Base-by-base conservation (phyloP, 371 early-diverging fungal species). In the Umbelopsis sp. region DNA sequence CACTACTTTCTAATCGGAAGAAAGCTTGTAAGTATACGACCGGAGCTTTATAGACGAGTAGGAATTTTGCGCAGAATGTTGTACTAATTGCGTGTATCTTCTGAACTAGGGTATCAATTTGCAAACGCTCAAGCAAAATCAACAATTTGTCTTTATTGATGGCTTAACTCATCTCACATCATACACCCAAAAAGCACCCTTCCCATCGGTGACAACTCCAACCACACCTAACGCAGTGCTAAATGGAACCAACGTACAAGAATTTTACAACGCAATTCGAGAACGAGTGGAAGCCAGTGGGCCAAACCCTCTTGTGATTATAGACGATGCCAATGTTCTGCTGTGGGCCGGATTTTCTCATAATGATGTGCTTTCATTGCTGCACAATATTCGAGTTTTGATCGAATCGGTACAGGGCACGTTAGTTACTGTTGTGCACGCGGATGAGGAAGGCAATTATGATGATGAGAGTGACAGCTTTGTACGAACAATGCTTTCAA, bases 1-100 rank as follows among this genome's bases (percentile, higher is more conserved):
- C 90, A 91, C 72, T 90, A 91, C 73, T 80, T 85, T 63, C 73
- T 83, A 48, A 83, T 92, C 67, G 87, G 87, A 44, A 83, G 87
- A 51, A 92, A 92, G 69, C 75, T 91, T 79, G 92, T 89, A 83
- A 62, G 72, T 66, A 41, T 6, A 1, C 8, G 10, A 12, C 9
- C 16, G 12, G 38, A 1, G 16, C 38, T 4, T 22, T 7, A 12
- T 69, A 38, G 45, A 18, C 37, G 50, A 22, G 20, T 1, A 2
- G n/a, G 25, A 66, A 3, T 18, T 24, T 57, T 53, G n/a, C n/a
- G 14, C 41, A 25, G 4, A 48, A 32, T 35, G 38, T 18, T 9
- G 9, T 6, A 50, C 51, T 18, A 2, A 16, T 46, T 12, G 18
- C 18, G 12, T 9, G 25, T 22, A 9, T 25, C 44, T 32, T 29